Conservation (phyloP, 2,329 filamentous ascomycete species). For the Colletotrichum incanum region DNA sequence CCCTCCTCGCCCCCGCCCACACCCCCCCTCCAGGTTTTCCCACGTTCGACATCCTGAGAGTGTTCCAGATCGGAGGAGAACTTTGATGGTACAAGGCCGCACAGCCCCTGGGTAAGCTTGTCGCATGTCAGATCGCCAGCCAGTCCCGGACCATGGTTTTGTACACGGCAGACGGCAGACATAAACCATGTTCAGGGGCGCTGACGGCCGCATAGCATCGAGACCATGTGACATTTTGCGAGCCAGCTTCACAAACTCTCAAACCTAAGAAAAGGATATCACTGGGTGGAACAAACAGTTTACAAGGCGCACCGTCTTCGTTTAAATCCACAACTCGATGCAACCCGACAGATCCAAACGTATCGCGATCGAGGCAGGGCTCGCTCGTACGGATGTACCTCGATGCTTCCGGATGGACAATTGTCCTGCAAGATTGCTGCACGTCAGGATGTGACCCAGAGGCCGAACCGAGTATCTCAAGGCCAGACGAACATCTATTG, state of each 20-base stretch:
- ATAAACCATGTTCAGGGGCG: conserved; percentile 1
- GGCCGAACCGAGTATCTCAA: conserved; percentile 12
- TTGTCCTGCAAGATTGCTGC: conserved; percentile 26
- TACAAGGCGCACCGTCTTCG: conserved; percentile 1
- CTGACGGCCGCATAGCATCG: conserved; percentile 24
- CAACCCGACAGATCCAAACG: not conserved
- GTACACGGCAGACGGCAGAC: conserved; percentile 17
- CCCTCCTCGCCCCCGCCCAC: not conserved
- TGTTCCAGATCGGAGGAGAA: conserved; percentile 2
- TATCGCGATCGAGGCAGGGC: conserved; percentile 11
- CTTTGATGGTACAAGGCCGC: conserved; percentile 4
- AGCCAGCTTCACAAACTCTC: conserved; percentile 3
- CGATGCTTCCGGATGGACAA: conserved; percentile 33
- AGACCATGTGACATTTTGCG: conserved; percentile 27
- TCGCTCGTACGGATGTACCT: conserved; percentile 21
- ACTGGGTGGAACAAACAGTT: not conserved
- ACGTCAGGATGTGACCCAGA: conserved; percentile 29
- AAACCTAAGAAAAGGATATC: not conserved
- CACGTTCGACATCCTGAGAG: conserved; percentile 2
- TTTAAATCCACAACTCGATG: not conserved
- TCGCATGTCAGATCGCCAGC: conserved; percentile 6
- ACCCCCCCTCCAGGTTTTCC: conserved; percentile 13
- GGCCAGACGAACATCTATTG: conserved; percentile 30
- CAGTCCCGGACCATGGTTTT: not conserved
- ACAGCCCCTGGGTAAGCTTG: conserved; percentile 14